Percentiles rank a stretch among this genome's conserved stretches.
Evolutionary conservation across 202 grass and related monocot species (phyloP).

Genomic region (Brachypodium distachyon): DNA sequence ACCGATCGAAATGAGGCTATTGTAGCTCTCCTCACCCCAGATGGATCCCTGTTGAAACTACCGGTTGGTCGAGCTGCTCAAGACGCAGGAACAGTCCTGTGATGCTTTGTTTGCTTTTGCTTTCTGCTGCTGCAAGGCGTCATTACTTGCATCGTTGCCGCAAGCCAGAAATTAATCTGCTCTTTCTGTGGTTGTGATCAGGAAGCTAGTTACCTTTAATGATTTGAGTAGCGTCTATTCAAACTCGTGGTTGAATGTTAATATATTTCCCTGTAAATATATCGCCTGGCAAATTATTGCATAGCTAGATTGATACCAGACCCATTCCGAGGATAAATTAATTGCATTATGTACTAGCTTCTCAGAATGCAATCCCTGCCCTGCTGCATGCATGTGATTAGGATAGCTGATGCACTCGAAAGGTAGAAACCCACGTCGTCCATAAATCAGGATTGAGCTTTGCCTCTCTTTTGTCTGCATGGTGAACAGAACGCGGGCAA

Average conservation of each 20-base stretch:
- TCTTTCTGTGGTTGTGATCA: neutral
- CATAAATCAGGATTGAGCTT: constrained; percentile 2
- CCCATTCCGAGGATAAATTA: constrained; percentile 3
- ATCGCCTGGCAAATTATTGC: neutral
- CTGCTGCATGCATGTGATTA: neutral
- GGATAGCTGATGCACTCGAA: neutral
- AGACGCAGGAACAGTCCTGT: constrained; percentile 19
- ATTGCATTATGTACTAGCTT: neutral
- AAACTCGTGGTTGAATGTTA: neutral
- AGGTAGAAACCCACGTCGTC: neutral
- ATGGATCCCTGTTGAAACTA: constrained; percentile 12
- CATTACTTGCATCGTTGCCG: neutral
- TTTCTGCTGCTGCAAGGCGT: constrained; percentile 16
- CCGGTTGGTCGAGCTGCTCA: constrained; percentile 12
- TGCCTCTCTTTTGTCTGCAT: neutral
- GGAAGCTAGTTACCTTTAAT: neutral
- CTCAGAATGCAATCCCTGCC: neutral
- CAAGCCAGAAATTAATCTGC: neutral
- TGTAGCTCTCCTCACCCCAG: neutral
- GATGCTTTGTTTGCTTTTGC: constrained; percentile 14
- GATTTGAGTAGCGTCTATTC: neutral
- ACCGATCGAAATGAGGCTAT: neutral
- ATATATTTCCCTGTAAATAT: neutral
- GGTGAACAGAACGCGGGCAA: neutral
- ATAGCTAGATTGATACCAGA: neutral